These are phyloP conservation scores for Xylaria sp. DNA, from an alignment of 2,329 filamentous ascomycete species.

Conservation along the genomic window DNA sequence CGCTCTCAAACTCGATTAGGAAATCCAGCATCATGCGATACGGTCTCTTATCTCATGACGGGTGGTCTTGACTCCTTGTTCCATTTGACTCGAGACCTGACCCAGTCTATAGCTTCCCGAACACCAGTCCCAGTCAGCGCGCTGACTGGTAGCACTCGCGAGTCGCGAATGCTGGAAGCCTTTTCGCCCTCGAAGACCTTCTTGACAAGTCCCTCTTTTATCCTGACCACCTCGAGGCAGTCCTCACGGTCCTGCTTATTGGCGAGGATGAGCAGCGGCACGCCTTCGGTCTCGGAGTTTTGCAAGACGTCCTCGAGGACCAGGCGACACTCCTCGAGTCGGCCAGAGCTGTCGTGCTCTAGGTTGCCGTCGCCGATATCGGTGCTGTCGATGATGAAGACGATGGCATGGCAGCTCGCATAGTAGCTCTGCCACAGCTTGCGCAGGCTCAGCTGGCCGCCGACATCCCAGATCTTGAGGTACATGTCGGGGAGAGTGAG, in stretches of 20 bases:
- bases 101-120: constrained; percentile 95
- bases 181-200: constrained; percentile 96
- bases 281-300: constrained; percentile 87
- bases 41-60: constrained; percentile 76
- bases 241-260: constrained; percentile 99
- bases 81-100: constrained; percentile 91
- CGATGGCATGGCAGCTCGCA: constrained; percentile 90
- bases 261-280: constrained; percentile 90
- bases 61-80: constrained; percentile 94
- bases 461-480: constrained; percentile 98
- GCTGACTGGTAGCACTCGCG: constrained; percentile 88
- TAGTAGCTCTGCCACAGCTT: constrained; percentile 98
- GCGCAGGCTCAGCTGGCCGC: constrained; percentile 88
- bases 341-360: constrained; percentile 62
- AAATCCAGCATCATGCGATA: constrained; percentile 20
- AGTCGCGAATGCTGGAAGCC: constrained; percentile 86
- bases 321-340: constrained; percentile 87
- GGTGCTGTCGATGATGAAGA: constrained; percentile 96
- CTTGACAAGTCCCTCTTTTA: constrained; percentile 96
- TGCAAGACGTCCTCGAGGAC: constrained; percentile 92
- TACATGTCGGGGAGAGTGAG: constrained; percentile 94
- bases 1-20: constrained; percentile 36
- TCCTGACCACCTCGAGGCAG: constrained; percentile 95
- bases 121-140: constrained; percentile 91
- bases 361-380: constrained; percentile 89